A percentile compares a stretch with the other conserved stretches of the same genome.
Conservation (phyloP, 768 basidiomycete genomes). For the Russula abietina region DNA sequence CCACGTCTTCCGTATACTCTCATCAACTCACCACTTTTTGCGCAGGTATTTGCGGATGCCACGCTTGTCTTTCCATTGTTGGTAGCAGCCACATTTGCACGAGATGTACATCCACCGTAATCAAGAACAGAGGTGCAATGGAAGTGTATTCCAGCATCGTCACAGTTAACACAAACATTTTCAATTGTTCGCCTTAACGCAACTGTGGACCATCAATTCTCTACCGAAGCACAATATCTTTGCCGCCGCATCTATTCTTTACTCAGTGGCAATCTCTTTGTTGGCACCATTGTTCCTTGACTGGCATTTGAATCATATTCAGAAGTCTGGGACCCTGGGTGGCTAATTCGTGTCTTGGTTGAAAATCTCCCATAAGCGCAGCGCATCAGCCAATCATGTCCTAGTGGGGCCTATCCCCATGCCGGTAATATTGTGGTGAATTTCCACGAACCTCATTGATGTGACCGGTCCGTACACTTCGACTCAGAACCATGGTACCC, state of each 20-base stretch:
- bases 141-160: not conserved
- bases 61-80: no score
- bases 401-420: no score
- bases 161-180: no score
- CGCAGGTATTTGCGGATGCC: slow-evolving; percentile 79
- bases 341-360: not conserved
- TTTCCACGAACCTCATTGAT: not conserved
- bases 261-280: not conserved
- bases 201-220: not conserved
- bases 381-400: no score
- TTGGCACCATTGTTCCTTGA: not conserved
- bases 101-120: slow-evolving; percentile 29
- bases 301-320: not conserved
- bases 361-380: not conserved
- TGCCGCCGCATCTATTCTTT: no score
- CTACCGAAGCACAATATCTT: not conserved
- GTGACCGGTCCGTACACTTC: no score
- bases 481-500: not conserved
- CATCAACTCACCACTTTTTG: not conserved
- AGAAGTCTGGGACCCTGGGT: not conserved
- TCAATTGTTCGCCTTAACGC: no score
- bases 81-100: slow-evolving; percentile 90
- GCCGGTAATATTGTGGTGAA: not conserved
- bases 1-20: no score
- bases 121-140: not conserved